These are phyloP conservation scores for Beta macrorhiza DNA, from an alignment of 179 eudicot species.

Conservation along the genomic window DNA sequence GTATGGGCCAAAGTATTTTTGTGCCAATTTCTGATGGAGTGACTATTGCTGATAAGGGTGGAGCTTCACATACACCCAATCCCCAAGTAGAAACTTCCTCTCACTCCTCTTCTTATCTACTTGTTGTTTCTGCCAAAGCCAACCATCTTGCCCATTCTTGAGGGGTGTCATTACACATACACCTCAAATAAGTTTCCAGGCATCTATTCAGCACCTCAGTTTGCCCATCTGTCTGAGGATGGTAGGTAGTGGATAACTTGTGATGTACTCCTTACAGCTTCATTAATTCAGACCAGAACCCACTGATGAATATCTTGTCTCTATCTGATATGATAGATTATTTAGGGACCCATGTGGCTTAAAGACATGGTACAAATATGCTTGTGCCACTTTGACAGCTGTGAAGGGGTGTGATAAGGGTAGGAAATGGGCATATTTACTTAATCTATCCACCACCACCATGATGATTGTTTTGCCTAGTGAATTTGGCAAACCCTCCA, in stretches of 20 bases:
- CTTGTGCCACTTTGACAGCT: background rate
- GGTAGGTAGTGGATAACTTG: background rate
- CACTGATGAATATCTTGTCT: background rate
- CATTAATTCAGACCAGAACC: background rate
- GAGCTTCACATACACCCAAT: background rate
- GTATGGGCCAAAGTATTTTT: background rate
- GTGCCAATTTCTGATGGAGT: background rate
- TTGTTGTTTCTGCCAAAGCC: background rate
- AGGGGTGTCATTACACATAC: background rate
- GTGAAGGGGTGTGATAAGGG: background rate
- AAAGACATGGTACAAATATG: background rate
- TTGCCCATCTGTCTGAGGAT: background rate
- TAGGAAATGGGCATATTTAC: too few relatives aligned
- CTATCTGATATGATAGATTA: background rate
- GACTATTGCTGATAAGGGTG: background rate
- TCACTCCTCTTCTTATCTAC: background rate
- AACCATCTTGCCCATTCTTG: conserved; percentile 5
- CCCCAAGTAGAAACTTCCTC: background rate
- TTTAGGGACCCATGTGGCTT: background rate
- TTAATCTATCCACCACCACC: background rate
- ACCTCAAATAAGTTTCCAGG: background rate
- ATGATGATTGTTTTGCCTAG: background rate
- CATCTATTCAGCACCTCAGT: background rate
- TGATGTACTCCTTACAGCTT: background rate
- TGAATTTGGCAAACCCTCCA: background rate